Percentiles rank a stretch among this genome's conserved stretches.
These are phyloP conservation scores for Lentinus tigrinus DNA, from an alignment of 768 basidiomycete species.

Conservation along the genomic window DNA sequence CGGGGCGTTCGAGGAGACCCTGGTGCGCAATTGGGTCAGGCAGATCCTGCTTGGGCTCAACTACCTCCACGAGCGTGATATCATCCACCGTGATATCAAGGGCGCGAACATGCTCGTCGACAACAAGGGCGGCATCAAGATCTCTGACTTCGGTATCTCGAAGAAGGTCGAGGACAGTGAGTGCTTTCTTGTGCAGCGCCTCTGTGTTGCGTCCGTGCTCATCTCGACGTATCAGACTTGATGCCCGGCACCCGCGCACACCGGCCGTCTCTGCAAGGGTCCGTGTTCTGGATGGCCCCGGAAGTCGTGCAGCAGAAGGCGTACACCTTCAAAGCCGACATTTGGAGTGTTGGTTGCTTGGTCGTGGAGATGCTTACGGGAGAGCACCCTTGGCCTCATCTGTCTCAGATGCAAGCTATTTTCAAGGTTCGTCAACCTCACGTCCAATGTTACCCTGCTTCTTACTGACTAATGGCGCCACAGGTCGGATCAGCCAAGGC, in stretches of 20 bases:
- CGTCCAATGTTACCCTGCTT: neutral
- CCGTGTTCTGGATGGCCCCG: conserved; percentile 99
- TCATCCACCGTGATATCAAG: conserved; percentile 98
- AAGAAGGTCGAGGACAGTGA: conserved; percentile 96
- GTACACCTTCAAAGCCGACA: conserved; percentile 90
- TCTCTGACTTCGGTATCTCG: conserved; percentile 95
- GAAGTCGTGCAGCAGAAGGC: conserved; percentile 96
- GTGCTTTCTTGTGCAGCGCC: conserved; percentile 26
- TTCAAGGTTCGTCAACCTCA: conserved; percentile 66
- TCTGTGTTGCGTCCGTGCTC: neutral
- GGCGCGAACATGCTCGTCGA: conserved; percentile 98
- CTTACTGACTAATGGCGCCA: neutral
- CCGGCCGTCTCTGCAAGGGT: conserved; percentile 92
- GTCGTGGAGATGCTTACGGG: conserved; percentile 97
- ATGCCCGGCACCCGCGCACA: conserved; percentile 69
- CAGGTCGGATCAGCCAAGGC: conserved; percentile 87
- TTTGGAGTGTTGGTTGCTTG: conserved; percentile 94
- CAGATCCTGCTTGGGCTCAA: conserved; percentile 88
- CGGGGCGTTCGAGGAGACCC: conserved; percentile 90
- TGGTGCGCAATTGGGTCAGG: conserved; percentile 89
- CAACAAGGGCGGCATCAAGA: conserved; percentile 97
- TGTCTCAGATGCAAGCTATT: conserved; percentile 99
- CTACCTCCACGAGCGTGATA: conserved; percentile 90
- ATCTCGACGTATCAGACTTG: conserved; percentile 31
- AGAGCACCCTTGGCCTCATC: conserved; percentile 91